A percentile compares a stretch with the other conserved stretches of the same genome.
Evolutionary conservation across 2,329 filamentous ascomycete genomes (phyloP).

Genomic region (Dothideomycetes sp.): DNA sequence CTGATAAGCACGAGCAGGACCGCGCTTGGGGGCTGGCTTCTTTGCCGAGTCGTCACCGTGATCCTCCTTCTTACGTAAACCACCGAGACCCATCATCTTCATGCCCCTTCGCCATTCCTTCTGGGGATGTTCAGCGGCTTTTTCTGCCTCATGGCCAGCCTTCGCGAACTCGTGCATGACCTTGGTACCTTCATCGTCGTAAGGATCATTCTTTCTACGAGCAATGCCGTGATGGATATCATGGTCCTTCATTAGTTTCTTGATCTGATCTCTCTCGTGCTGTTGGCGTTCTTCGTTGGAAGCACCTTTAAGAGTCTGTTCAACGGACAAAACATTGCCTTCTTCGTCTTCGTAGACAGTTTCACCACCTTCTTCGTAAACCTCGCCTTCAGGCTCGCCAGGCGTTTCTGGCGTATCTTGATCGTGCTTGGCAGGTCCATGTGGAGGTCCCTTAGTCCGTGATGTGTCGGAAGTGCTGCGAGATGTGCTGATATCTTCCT

Average conservation of each 20-base stretch:
- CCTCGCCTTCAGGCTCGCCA: slow-evolving; percentile 44
- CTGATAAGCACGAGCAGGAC: slow-evolving; percentile 74
- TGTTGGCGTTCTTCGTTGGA: slow-evolving; percentile 51
- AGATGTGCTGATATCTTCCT: slow-evolving; percentile 20
- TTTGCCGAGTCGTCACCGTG: slow-evolving; percentile 21
- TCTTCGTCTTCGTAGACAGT: slow-evolving; percentile 77
- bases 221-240: slow-evolving; percentile 34
- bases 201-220: slow-evolving; percentile 38
- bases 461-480: slow-evolving; percentile 23
- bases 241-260: slow-evolving; percentile 45
- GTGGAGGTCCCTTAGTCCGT: slow-evolving; percentile 19
- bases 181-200: slow-evolving; percentile 34
- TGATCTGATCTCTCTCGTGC: slow-evolving; percentile 48
- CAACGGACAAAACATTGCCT: slow-evolving; percentile 71
- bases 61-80: slow-evolving; percentile 35
- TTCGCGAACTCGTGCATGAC: slow-evolving; percentile 30
- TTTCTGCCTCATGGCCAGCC: slow-evolving; percentile 65
- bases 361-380: slow-evolving; percentile 72
- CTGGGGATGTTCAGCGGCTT: slow-evolving; percentile 28
- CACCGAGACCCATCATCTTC: slow-evolving; percentile 40
- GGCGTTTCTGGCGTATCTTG: slow-evolving; percentile 19
- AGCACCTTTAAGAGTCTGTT: slow-evolving; percentile 36
- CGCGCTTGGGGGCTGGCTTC: slow-evolving; percentile 37
- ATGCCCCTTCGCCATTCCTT: slow-evolving; percentile 32
- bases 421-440: slow-evolving; percentile 25